These are phyloP conservation scores for Trypanosoma conorhini DNA, from an alignment of 208 protist genomes.

Conservation along the genomic window DNA sequence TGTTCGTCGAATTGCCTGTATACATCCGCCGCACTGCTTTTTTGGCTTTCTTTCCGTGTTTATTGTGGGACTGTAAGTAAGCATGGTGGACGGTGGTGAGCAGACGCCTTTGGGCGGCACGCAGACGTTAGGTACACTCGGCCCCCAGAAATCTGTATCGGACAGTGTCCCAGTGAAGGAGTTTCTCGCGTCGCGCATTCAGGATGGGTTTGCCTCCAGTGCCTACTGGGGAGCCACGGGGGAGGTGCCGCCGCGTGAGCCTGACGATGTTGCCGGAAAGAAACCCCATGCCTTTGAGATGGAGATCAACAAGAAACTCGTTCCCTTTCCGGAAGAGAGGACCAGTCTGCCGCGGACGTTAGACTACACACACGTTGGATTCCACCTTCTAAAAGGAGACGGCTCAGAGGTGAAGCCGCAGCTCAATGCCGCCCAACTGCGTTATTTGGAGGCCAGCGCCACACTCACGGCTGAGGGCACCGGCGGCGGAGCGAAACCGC, in stretches of 20 bases:
- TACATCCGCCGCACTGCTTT: background rate
- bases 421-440: constrained; percentile 68
- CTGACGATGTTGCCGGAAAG: constrained; percentile 58
- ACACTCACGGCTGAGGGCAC: constrained; percentile 3
- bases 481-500: constrained; percentile 40
- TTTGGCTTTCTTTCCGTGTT: constrained; percentile 7
- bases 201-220: constrained; percentile 75
- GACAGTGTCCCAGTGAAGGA: constrained; percentile 57
- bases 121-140: constrained; percentile 13
- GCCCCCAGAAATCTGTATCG: constrained; percentile 26
- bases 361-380: constrained; percentile 68
- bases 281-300: constrained; percentile 74
- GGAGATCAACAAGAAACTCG: constrained; percentile 84
- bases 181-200: constrained; percentile 44
- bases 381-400: constrained; percentile 59
- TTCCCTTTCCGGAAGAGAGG: constrained; percentile 72
- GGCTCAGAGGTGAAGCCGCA: constrained; percentile 39
- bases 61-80: constrained; percentile 4
- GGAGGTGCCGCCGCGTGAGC: constrained; percentile 70
- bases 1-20: background rate
- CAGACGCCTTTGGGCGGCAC: constrained; percentile 38
- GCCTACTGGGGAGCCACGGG: constrained; percentile 84
- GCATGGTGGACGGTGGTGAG: constrained; percentile 39
- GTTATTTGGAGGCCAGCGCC: constrained; percentile 31
- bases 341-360: constrained; percentile 75